Percentiles rank a stretch among this genome's conserved stretches.
Evolutionary conservation across 1,284 basidiomycete species (phyloP).

Genomic region (Inonotus obliquus): DNA sequence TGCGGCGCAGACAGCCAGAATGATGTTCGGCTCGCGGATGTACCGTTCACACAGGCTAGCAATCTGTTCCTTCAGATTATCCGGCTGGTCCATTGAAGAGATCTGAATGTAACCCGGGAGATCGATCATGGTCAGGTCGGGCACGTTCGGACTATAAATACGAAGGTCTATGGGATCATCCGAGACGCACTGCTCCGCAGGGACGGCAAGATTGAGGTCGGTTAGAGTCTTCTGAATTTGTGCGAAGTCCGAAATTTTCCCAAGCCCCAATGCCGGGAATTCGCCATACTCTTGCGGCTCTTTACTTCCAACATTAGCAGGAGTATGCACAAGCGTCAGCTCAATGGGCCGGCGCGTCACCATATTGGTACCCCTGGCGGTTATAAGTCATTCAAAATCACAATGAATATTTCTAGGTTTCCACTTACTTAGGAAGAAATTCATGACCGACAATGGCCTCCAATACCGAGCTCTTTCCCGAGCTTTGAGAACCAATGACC

Average conservation of each 20-base stretch:
- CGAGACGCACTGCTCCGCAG: conserved; percentile 85
- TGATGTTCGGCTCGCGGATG: conserved; percentile 96
- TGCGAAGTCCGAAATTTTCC: conserved; percentile 85
- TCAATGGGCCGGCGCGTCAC: conserved; percentile 98
- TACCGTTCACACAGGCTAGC: conserved; percentile 89
- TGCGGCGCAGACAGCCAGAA: conserved; percentile 95
- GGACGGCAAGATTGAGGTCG: conserved; percentile 93
- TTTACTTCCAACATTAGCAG: conserved; percentile 45
- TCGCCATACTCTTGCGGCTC: conserved; percentile 86
- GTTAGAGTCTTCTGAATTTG: conserved; percentile 90
- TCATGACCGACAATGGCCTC: conserved; percentile 98
- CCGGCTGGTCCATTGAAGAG: conserved; percentile 92
- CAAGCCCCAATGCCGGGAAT: conserved; percentile 86
- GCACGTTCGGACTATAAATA: conserved; percentile 94
- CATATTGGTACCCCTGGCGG: conserved; percentile 92
- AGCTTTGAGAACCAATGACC: conserved; percentile 97
- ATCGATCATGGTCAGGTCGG: conserved; percentile 96
- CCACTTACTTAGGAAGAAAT: conserved; percentile 89
- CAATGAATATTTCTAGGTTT: conserved; percentile 1
- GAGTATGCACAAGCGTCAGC: conserved; percentile 92
- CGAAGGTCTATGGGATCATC: conserved; percentile 95
- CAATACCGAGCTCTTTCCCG: conserved; percentile 95
- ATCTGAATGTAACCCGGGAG: conserved; percentile 98
- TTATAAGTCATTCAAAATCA: neutral
- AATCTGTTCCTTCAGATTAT: conserved; percentile 92